A percentile compares a stretch with the other conserved stretches of the same genome.
Conservation (phyloP, 345 rosid genomes). For the Odontarrhena argentea region DNA sequence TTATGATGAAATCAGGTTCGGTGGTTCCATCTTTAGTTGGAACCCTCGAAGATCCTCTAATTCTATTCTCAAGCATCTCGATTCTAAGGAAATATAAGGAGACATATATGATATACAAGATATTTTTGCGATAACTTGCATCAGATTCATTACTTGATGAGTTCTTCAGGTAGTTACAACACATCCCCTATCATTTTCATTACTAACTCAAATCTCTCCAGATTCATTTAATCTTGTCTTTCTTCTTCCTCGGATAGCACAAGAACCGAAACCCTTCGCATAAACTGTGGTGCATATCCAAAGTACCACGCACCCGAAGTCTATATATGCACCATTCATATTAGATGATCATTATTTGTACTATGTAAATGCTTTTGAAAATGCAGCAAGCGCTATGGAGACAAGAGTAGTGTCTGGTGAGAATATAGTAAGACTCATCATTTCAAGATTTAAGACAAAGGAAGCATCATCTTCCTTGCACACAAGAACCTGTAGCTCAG, state of each 20-base stretch:
- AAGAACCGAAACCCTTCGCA: constrained; percentile 66
- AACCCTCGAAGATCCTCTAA: constrained; percentile 71
- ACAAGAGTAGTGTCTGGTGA: constrained; percentile 91
- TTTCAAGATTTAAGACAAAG: constrained; percentile 54
- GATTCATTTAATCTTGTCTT: neutral
- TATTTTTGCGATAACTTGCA: constrained; percentile 68
- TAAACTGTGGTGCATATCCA: constrained; percentile 98
- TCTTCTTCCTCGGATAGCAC: constrained; percentile 40
- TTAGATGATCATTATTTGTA: constrained; percentile 77
- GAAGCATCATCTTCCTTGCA: constrained; percentile 18
- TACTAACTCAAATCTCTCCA: constrained; percentile 1
- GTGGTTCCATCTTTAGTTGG: constrained; percentile 81
- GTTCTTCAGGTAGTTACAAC: constrained; percentile 67
- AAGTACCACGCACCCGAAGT: constrained; percentile 80
- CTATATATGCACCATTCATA: constrained; percentile 69
- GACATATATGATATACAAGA: constrained; percentile 69
- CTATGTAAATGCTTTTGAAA: constrained; percentile 91
- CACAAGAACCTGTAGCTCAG: constrained; percentile 38
- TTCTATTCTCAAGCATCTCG: constrained; percentile 86
- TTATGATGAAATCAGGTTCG: constrained; percentile 58
- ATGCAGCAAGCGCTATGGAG: constrained; percentile 94
- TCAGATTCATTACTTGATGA: constrained; percentile 68
- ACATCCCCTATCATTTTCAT: constrained; percentile 12
- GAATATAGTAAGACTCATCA: constrained; percentile 80
- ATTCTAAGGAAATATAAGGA: constrained; percentile 58